phyloP scores from a whole-genome alignment of 2,329 filamentous ascomycete genomes.

The Didymella pomorum region DNA sequence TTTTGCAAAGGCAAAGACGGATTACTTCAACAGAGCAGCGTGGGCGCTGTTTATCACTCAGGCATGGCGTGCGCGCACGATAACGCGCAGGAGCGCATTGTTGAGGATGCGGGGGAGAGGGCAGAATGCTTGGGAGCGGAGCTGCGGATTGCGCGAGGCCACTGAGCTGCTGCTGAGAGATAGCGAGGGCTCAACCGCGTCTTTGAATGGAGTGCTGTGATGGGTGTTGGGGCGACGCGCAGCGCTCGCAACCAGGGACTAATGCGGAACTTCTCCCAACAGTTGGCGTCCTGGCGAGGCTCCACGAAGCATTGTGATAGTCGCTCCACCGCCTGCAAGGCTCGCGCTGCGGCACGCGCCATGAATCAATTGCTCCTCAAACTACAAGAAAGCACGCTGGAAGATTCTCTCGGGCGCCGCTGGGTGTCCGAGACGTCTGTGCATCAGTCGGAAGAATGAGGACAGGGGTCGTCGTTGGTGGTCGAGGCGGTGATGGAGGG shows the following conservation, averaged over 20 bases:
- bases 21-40: background rate
- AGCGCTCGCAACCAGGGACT: slow-evolving; percentile 32
- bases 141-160: slow-evolving; percentile 8
- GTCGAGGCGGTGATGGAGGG: slow-evolving; percentile 11
- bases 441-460: slow-evolving; percentile 21
- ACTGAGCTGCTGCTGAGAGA: slow-evolving; percentile 32
- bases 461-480: slow-evolving; percentile 7
- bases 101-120: slow-evolving; percentile 24
- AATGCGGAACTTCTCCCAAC: slow-evolving; percentile 37
- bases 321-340: slow-evolving; percentile 1
- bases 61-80: slow-evolving; percentile 11
- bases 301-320: slow-evolving; percentile 11
- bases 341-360: slow-evolving; percentile 4
- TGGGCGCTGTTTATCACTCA: background rate
- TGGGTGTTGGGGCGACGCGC: slow-evolving; percentile 14
- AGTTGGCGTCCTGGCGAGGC: slow-evolving; percentile 5
- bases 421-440: slow-evolving; percentile 25
- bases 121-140: slow-evolving; percentile 22
- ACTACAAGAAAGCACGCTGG: background rate
- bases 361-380: background rate
- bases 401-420: slow-evolving; percentile 15
- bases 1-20: background rate
- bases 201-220: slow-evolving; percentile 9
- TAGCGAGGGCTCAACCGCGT: slow-evolving; percentile 31
- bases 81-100: slow-evolving; percentile 23